Percentiles rank a stretch among this genome's conserved stretches.
phyloP scores from a whole-genome alignment of 148 eudicot genomes.

The Rhododendron simsii region DNA sequence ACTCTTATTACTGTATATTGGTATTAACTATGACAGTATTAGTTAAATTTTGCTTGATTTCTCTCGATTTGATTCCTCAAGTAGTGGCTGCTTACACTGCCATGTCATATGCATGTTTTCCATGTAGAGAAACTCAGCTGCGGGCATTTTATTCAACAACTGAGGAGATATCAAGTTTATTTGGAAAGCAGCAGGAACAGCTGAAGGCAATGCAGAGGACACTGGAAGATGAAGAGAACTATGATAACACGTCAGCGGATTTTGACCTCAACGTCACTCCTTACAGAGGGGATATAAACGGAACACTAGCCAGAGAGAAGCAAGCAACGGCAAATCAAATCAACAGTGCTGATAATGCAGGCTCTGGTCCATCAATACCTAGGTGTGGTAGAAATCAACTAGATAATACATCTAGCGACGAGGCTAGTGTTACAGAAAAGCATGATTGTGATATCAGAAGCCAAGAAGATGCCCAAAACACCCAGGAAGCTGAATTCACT shows the following conservation, averaged over 20 bases:
- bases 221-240: conserved; percentile 88
- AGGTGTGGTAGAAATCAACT: conserved; percentile 27
- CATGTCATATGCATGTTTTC: conserved; percentile 15
- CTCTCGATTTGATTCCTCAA: neutral
- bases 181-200: conserved; percentile 92
- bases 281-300: conserved; percentile 19
- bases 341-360: conserved; percentile 24
- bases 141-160: conserved; percentile 95
- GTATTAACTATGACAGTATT: neutral
- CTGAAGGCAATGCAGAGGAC: conserved; percentile 91
- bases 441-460: conserved; percentile 68
- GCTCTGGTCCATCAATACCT: conserved; percentile 32
- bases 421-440: conserved; percentile 78
- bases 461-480: conserved; percentile 52
- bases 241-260: conserved; percentile 61
- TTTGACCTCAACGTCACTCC: conserved; percentile 32
- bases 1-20: neutral
- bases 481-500: conserved; percentile 79
- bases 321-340: conserved; percentile 29
- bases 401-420: conserved; percentile 49
- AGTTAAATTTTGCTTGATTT: neutral
- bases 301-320: too few relatives aligned
- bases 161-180: conserved; percentile 68
- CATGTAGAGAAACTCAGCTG: conserved; percentile 80
- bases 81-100: neutral